Evolutionary conservation across 164 flowering plant genomes (phyloP).

Genomic region (Euptelea pleiosperma): DNA sequence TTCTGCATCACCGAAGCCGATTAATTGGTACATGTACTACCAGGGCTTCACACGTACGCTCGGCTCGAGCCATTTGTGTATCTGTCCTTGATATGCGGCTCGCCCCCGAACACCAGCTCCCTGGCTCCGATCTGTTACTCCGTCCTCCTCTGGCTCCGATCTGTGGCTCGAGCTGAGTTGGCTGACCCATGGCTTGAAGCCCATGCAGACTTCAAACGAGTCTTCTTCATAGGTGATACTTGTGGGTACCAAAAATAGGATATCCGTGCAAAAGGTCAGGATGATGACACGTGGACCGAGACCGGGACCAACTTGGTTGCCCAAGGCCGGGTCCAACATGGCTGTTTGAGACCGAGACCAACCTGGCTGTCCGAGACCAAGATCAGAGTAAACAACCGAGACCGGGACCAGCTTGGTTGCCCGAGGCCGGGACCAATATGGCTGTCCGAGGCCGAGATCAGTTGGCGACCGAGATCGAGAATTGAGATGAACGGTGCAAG

Average conservation of each 20-base stretch:
- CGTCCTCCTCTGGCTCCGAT: constrained; percentile 62
- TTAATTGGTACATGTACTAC: constrained; percentile 73
- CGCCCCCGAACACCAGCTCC: constrained; percentile 81
- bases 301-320: too few relatives aligned
- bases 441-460: too few relatives aligned
- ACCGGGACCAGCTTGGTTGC: too few relatives aligned
- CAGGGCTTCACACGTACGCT: constrained; percentile 38
- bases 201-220: constrained; percentile 50
- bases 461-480: too few relatives aligned
- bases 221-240: constrained; percentile 79
- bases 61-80: constrained; percentile 38
- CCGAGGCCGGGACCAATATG: too few relatives aligned
- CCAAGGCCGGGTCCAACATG: too few relatives aligned
- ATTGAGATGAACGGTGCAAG: too few relatives aligned
- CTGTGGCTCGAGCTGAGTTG: constrained; percentile 31
- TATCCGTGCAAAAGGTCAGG: too few relatives aligned
- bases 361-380: too few relatives aligned
- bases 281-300: too few relatives aligned
- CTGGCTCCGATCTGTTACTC: constrained; percentile 51
- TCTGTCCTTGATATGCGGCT: constrained; percentile 54
- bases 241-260: constrained; percentile 76
- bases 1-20: constrained; percentile 72
- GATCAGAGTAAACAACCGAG: too few relatives aligned
- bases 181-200: constrained; percentile 40
- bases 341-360: too few relatives aligned